Evolutionary conservation across 495 filamentous ascomycete species (phyloP), one percentile per base, ranked within the genome.

Genomic region (Aspergillus leporis): DNA sequence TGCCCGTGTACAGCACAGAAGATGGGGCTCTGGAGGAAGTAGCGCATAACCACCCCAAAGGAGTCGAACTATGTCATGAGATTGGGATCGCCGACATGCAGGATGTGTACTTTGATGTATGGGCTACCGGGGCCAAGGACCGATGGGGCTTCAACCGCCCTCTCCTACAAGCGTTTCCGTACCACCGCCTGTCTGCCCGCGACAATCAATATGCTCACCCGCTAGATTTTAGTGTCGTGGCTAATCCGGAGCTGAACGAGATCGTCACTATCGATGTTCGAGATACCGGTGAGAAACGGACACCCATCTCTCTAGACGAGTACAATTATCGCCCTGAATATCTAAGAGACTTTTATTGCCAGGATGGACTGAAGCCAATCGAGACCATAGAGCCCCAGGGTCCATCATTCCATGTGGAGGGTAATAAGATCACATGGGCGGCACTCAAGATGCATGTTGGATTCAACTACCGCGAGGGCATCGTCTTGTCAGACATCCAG

Each of bases 1-100:
- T 94, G 76, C 91, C 91, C 92, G 56, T 90, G 95, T 63, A 93
- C 90, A 8, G 90, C 95, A 80, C 90, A 94, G 66, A 92, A 95
- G 66, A 76, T 93, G 36, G 85, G 90, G 67, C 76, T 86, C 16
- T 93, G 53, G 91, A 96, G 74, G 81, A 83, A 56, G 73, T 91
- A 38, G 81, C 84, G 31, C 81, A 91, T 54, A 83, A 82, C 57
- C 87, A 95, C 69, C 81, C 89, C 16, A 87, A 85, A 53, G 92
- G 95, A 53, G 92, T 95, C 65, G 88, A 93, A 67, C 90, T 93
- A 65, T 96, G 91, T 70, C 81, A 82, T 8, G 81, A 93, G 50
- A 85, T 90, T 59, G 91, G 91, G 30, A 90, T 96, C 61, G 82
- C 87, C 41, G 90, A 93, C 61, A 95, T 93, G 90, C 73, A 86